phyloP scores from a whole-genome alignment of 176 grass and related monocot genomes.

The Raddia guianensis region DNA sequence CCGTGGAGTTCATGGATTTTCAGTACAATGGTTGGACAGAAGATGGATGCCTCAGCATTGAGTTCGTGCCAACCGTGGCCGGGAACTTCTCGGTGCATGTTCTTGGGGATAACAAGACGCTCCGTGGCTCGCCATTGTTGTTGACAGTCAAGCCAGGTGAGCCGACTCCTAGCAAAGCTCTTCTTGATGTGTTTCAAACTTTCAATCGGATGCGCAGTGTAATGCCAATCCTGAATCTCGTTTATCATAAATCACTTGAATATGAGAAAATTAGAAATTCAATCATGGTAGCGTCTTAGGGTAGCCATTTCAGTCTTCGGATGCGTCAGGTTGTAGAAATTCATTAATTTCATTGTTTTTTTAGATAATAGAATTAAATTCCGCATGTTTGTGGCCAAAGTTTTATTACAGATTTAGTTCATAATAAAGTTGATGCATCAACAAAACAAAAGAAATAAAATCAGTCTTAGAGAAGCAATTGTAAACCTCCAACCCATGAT shows the following conservation, averaged over 20 bases:
- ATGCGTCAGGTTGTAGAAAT: no score
- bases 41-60: slow-evolving; percentile 53
- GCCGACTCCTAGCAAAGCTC: neutral
- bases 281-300: neutral
- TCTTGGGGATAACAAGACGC: slow-evolving; percentile 40
- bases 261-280: neutral
- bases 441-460: no score
- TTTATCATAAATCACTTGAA: neutral
- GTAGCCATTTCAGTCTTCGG: no score
- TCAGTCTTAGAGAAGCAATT: no score
- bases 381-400: no score
- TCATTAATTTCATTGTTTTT: no score
- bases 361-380: no score
- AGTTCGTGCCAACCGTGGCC: slow-evolving; percentile 52
- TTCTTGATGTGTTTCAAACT: neutral
- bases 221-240: neutral
- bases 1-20: slow-evolving; percentile 42
- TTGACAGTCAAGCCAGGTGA: slow-evolving; percentile 74
- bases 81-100: slow-evolving; percentile 64
- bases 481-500: no score
- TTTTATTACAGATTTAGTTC: no score
- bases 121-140: slow-evolving; percentile 56
- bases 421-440: no score
- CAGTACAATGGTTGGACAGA: slow-evolving; percentile 59
- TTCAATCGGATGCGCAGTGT: neutral